Conservation (phyloP, 345 rosid genomes). For the Psidium guajava region DNA sequence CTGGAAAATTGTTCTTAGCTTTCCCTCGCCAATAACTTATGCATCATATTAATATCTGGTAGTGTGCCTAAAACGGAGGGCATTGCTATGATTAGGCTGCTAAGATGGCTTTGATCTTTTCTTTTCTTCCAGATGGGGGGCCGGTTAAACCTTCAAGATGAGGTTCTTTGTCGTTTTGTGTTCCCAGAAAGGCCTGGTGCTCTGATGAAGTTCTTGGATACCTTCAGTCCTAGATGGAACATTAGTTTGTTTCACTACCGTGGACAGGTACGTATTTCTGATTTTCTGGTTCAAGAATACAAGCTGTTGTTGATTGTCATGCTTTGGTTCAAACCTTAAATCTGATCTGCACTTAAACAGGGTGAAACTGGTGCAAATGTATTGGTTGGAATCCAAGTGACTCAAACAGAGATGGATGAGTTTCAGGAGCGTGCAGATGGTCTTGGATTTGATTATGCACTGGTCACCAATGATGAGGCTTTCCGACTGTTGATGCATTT, state of each 20-base stretch:
- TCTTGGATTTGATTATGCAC: slow-evolving; percentile 63
- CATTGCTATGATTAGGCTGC: background rate
- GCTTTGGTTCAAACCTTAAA: background rate
- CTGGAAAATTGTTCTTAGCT: background rate
- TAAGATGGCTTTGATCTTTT: background rate
- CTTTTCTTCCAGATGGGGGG: slow-evolving; percentile 69
- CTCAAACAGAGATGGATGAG: slow-evolving; percentile 43
- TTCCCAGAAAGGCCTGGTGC: slow-evolving; percentile 98
- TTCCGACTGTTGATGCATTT: slow-evolving; percentile 72
- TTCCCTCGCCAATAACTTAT: background rate
- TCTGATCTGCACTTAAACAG: slow-evolving; percentile 22
- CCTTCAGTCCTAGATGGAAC: slow-evolving; percentile 94
- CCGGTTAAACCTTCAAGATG: slow-evolving; percentile 54
- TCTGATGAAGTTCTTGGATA: slow-evolving; percentile 81
- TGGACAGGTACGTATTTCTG: slow-evolving; percentile 40
- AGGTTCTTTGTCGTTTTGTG: slow-evolving; percentile 66
- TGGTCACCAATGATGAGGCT: slow-evolving; percentile 50
- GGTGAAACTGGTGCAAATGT: slow-evolving; percentile 95
- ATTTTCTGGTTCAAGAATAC: background rate
- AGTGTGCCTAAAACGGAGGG: background rate
- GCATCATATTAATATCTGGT: background rate
- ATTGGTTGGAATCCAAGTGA: slow-evolving; percentile 76
- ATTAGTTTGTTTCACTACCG: slow-evolving; percentile 95
- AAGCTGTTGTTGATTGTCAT: background rate
- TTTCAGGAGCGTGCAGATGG: slow-evolving; percentile 34